Conservation (phyloP, 2,329 filamentous ascomycete species). For the Microdochium paspali region DNA sequence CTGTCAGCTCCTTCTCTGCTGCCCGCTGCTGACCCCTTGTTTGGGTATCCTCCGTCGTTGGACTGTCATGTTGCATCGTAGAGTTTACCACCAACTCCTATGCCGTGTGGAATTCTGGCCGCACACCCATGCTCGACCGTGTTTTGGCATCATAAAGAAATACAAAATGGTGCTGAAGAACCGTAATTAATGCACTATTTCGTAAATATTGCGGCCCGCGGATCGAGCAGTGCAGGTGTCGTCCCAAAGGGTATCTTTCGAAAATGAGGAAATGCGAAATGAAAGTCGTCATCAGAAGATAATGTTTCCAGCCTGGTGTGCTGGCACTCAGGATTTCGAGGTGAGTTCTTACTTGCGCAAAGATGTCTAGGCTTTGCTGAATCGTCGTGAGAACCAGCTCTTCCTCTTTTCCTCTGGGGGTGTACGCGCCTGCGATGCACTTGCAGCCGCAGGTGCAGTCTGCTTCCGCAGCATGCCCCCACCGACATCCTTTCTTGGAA, state of each 20-base stretch:
- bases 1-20: too few species aligned
- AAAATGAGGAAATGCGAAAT: not conserved
- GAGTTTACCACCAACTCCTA: too few species aligned
- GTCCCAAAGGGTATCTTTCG: slow-evolving; percentile 3
- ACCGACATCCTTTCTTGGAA: slow-evolving; percentile 16
- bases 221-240: not conserved
- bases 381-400: slow-evolving; percentile 79
- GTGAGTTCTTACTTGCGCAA: slow-evolving; percentile 22
- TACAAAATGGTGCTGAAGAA: not conserved
- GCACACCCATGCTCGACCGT: too few species aligned
- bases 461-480: slow-evolving; percentile 15
- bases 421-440: slow-evolving; percentile 17
- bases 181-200: not conserved
- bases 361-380: slow-evolving; percentile 44
- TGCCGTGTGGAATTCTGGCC: too few species aligned
- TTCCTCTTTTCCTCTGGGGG: slow-evolving; percentile 61
- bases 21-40: too few species aligned
- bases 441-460: slow-evolving; percentile 12
- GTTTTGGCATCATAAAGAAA: not conserved
- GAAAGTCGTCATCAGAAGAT: slow-evolving; percentile 1
- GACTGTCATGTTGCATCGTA: too few species aligned
- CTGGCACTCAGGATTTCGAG: slow-evolving; percentile 6
- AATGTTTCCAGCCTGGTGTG: slow-evolving; percentile 5
- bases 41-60: too few species aligned
- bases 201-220: not conserved